Evolutionary conservation across 2,329 filamentous ascomycete species (phyloP).

Genomic region (Hypoxylon sp.): DNA sequence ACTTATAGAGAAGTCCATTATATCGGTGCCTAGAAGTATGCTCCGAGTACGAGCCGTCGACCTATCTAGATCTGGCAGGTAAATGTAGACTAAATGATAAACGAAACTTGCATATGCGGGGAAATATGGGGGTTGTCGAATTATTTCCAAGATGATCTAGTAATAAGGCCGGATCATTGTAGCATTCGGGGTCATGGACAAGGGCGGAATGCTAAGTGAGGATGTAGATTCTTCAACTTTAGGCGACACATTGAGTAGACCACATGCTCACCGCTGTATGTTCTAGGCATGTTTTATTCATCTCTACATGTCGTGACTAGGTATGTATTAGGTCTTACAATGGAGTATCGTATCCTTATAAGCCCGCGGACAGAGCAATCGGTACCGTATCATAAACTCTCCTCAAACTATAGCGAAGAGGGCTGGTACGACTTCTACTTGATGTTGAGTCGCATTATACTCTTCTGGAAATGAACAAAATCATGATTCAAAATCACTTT

Average conservation of each 20-base stretch:
- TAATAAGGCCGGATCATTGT: slow-evolving; percentile 17
- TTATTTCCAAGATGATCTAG: slow-evolving; percentile 2
- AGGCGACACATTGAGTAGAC: background rate
- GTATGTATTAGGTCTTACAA: background rate
- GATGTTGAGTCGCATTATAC: background rate
- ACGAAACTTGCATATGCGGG: slow-evolving; percentile 27
- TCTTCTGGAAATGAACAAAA: background rate
- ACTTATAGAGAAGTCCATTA: slow-evolving; percentile 9
- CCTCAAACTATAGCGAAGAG: background rate
- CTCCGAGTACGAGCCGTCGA: slow-evolving; percentile 1
- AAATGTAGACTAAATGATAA: slow-evolving; percentile 1
- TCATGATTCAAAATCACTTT: slow-evolving; percentile 26
- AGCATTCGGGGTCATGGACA: background rate
- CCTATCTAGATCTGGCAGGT: slow-evolving; percentile 17
- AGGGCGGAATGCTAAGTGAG: background rate
- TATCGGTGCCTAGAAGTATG: slow-evolving; percentile 13
- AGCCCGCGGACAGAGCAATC: background rate
- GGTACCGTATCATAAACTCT: background rate
- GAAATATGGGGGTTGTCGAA: slow-evolving; percentile 15
- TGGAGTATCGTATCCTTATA: background rate
- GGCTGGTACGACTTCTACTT: slow-evolving; percentile 1
- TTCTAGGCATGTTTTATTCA: background rate
- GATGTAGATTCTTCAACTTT: background rate
- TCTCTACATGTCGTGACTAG: background rate
- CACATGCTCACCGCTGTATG: background rate